phyloP scores from a whole-genome alignment of 768 basidiomycete species.

The Psilocybe sp. region DNA sequence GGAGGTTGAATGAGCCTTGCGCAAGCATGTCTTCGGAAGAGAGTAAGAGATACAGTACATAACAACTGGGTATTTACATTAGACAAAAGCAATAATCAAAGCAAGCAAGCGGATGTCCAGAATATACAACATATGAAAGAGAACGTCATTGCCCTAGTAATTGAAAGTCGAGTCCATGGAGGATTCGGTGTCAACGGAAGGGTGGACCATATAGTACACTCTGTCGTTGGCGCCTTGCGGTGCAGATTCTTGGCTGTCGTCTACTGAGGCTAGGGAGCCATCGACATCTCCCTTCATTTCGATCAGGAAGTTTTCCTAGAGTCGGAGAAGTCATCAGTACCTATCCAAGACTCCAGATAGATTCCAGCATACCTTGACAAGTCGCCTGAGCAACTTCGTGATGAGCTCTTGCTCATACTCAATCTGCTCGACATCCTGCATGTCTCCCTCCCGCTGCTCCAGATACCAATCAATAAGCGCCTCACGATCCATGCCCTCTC shows the following conservation, averaged over 20 bases:
- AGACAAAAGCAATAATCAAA: conserved; percentile 5
- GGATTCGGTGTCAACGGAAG: conserved; percentile 75
- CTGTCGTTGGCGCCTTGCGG: conserved; percentile 57
- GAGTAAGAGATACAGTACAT: neutral
- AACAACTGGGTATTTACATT: conserved; percentile 2
- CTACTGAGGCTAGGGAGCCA: conserved; percentile 70
- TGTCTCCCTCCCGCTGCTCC: conserved; percentile 80
- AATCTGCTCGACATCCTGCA: conserved; percentile 81
- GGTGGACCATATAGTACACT: conserved; percentile 89
- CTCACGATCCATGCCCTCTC: conserved; percentile 79
- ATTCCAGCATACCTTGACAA: conserved; percentile 73
- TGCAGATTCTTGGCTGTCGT: conserved; percentile 52
- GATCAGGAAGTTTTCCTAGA: conserved; percentile 80
- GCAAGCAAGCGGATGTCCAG: conserved; percentile 8
- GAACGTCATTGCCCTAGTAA: conserved; percentile 12
- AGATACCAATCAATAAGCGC: conserved; percentile 97
- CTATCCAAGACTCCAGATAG: neutral
- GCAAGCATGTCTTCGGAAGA: neutral
- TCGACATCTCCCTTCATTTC: conserved; percentile 83
- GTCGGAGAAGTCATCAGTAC: conserved; percentile 7
- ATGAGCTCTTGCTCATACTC: conserved; percentile 91
- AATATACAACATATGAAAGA: conserved; percentile 14
- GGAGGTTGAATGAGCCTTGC: no score
- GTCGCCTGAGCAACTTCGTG: conserved; percentile 81
- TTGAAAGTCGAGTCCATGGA: conserved; percentile 36